These are phyloP conservation scores for Geranomyces variabilis DNA, from an alignment of 192 early-diverging fungal species.

Conservation along the genomic window DNA sequence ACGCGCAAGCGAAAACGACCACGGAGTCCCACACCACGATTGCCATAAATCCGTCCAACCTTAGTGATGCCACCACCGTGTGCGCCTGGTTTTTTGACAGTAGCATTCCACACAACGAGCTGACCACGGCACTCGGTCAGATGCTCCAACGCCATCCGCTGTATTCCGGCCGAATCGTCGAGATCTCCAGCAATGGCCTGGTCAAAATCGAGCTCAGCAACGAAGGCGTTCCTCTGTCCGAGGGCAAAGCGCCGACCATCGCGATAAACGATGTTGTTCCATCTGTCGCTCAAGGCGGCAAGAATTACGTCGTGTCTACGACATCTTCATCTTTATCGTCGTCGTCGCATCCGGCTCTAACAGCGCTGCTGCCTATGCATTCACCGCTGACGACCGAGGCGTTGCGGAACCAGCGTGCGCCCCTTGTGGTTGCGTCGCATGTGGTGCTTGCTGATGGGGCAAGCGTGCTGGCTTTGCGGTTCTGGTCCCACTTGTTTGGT, in stretches of 20 bases:
- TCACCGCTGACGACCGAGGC: background rate
- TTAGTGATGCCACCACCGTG: background rate
- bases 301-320: background rate
- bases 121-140: conserved; percentile 6
- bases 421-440: background rate
- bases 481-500: background rate
- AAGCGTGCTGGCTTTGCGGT: conserved; percentile 7
- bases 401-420: background rate
- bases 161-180: conserved; percentile 4
- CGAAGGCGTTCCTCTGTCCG: conserved; percentile 5
- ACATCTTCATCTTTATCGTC: too few species aligned
- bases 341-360: background rate
- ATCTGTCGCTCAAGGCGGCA: background rate
- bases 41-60: too few species aligned
- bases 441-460: background rate
- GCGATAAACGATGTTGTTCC: background rate
- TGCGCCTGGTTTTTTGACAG: conserved; percentile 13
- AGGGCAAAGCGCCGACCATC: background rate
- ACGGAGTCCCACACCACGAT: conserved; percentile 5
- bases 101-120: background rate
- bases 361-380: background rate
- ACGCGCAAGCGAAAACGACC: background rate
- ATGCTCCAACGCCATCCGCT: conserved; percentile 1
- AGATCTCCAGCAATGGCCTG: background rate
- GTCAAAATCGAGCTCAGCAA: conserved; percentile 19